Percentiles rank a stretch among this genome's conserved stretches.
Evolutionary conservation across 192 early-diverging fungal genomes (phyloP).

Genomic region (Obelidium mucronatum): DNA sequence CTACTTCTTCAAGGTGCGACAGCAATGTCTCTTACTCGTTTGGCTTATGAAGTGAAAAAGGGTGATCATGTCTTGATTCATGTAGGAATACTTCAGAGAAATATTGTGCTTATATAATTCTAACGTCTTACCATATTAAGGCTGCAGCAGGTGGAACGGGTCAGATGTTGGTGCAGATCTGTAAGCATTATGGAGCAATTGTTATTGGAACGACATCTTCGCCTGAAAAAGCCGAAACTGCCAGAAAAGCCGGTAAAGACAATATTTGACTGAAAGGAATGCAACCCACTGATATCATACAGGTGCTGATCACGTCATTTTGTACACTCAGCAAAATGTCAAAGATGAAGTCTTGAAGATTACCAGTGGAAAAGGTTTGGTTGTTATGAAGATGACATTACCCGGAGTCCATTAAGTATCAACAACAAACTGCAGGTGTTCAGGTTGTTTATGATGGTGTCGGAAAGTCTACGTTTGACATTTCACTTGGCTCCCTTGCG

Average conservation of each 20-base stretch:
- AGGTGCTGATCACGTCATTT: constrained; percentile 71
- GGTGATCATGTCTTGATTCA: constrained; percentile 86
- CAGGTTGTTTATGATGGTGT: constrained; percentile 89
- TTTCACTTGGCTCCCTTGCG: constrained; percentile 61
- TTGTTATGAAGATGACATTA: too few relatives aligned
- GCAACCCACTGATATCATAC: not conserved
- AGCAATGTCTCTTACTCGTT: constrained; percentile 73
- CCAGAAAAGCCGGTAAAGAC: constrained; percentile 43
- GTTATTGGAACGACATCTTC: constrained; percentile 89
- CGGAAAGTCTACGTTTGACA: constrained; percentile 88
- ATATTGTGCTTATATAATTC: not conserved
- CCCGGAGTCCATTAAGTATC: constrained; percentile 79
- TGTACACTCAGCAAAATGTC: constrained; percentile 75
- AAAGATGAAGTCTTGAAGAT: constrained; percentile 73
- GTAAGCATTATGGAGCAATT: constrained; percentile 76
- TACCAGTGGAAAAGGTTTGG: constrained; percentile 64
- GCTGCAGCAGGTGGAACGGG: constrained; percentile 94
- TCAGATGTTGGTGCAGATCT: constrained; percentile 77
- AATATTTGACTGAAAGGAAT: not conserved
- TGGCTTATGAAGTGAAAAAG: constrained; percentile 72
- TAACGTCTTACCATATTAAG: constrained; percentile 17
- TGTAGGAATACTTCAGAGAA: constrained; percentile 31
- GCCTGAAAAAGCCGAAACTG: constrained; percentile 72
- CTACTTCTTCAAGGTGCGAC: constrained; percentile 80
- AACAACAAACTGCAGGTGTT: constrained; percentile 50